These are phyloP conservation scores for Biscogniauxia mediterranea DNA, from an alignment of 2,329 filamentous ascomycete genomes.

Conservation along the genomic window DNA sequence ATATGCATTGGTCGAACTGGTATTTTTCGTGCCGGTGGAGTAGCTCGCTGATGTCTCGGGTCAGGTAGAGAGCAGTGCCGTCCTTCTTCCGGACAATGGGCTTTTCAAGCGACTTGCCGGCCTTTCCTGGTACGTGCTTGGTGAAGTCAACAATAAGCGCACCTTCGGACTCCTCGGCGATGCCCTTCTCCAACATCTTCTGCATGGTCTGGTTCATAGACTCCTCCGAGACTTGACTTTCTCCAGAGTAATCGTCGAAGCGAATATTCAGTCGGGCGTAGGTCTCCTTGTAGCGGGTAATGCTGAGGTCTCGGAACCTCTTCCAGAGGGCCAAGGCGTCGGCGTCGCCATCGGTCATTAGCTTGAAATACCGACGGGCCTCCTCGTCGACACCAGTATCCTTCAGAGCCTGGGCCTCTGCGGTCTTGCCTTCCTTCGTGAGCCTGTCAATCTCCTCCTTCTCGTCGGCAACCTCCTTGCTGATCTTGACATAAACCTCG, in stretches of 20 bases:
- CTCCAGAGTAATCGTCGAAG: slow-evolving; percentile 67
- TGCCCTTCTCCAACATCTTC: slow-evolving; percentile 60
- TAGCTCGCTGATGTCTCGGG: slow-evolving; percentile 74
- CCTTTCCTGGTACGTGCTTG: slow-evolving; percentile 64
- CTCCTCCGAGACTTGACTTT: slow-evolving; percentile 68
- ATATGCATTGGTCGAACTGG: slow-evolving; percentile 77
- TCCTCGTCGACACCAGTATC: slow-evolving; percentile 46
- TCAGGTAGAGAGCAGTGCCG: slow-evolving; percentile 74
- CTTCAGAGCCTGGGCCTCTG: slow-evolving; percentile 42
- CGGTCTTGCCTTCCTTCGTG: slow-evolving; percentile 45
- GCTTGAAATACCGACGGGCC: slow-evolving; percentile 60
- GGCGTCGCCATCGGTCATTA: slow-evolving; percentile 59
- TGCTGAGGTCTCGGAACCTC: slow-evolving; percentile 57
- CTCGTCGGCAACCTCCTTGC: slow-evolving; percentile 60
- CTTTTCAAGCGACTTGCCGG: slow-evolving; percentile 67
- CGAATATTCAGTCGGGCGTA: slow-evolving; percentile 60
- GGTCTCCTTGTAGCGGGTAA: slow-evolving; percentile 55
- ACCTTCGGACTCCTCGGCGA: slow-evolving; percentile 69
- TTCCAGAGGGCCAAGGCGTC: slow-evolving; percentile 56
- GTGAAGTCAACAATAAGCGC: slow-evolving; percentile 71
- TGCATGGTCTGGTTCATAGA: slow-evolving; percentile 64
- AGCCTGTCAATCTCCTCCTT: slow-evolving; percentile 55
- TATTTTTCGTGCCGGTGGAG: slow-evolving; percentile 59
- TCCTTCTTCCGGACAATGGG: slow-evolving; percentile 71
- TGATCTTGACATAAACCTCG: slow-evolving; percentile 70